Evolutionary conservation across 129 eudicot genomes (phyloP), one percentile per base, ranked within the genome.

Genomic region (Lonicera japonica): DNA sequence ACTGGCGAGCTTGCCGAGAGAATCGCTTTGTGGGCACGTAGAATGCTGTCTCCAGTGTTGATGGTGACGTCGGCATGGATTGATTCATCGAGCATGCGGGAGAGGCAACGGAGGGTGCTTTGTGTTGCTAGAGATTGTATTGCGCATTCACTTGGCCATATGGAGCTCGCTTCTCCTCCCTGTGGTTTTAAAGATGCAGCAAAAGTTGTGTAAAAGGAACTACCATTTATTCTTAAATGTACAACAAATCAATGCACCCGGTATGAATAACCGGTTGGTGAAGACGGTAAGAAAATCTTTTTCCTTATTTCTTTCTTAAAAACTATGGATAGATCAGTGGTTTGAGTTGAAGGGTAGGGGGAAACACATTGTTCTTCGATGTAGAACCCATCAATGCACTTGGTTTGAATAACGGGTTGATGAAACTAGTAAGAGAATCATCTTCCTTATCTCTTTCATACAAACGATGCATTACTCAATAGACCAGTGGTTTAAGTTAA

Each of bases 1-100:
- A 91, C 97, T 0, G 97, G 90, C 29, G 97, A 91, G 43, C 97
- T 87, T 58, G 97, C 84, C 5, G 97, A 79, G 4, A 92, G 96
- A 29, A 87, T 78, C 5, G 98, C 95, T 56, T 82, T 92, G 79
- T 92, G 98, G 25, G 95, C 90, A 39, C 47, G 75, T 20, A 87
- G 68, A 5, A 61, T 58, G 5, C 96, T 96, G 11, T 85, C 88
- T 4, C 81, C 71, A 8, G 95, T 80, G 73, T 82, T 92, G 65
- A 92, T 87, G 70, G 84, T 87, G 71, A 92, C 95, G 53, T 92
- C 98, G 2, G 89, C 75, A 60, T 80, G 89, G 58, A 92, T 82
- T 2, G 79, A 73, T 68, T 87, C 98, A 7, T 72, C 62, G 18
- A 92, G 96, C 96, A 92, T 87, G 70, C 91, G 91, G 22, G 86